phyloP scores from a whole-genome alignment of 345 rosid species.

The Eucalyptus virginea region DNA sequence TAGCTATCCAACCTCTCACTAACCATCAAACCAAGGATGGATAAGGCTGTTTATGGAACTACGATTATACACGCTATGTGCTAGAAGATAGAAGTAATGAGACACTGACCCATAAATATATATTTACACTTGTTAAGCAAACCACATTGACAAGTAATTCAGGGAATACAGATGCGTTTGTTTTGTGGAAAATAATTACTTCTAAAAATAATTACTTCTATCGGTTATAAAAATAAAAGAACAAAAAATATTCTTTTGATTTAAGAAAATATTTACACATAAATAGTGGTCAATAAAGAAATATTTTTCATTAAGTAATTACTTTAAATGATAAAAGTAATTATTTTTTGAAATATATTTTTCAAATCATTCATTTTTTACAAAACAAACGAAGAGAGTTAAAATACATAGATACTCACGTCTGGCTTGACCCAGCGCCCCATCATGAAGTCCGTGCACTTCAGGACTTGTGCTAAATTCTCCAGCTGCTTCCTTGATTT shows the following conservation, averaged over 20 bases:
- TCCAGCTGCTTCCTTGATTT: neutral
- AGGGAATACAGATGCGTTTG: rapidly evolving
- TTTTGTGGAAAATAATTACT: neutral
- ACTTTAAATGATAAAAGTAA: rapidly evolving
- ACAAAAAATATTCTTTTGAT: neutral
- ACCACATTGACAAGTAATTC: neutral
- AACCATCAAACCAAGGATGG: neutral
- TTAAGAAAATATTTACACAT: neutral
- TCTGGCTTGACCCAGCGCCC: slow-evolving; percentile 77
- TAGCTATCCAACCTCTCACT: neutral
- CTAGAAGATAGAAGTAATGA: neutral
- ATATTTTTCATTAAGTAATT: neutral
- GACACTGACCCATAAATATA: neutral
- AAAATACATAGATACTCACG: slow-evolving; percentile 6
- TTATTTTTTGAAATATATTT: neutral
- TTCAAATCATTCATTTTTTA: neutral
- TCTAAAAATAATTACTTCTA: rapidly evolving
- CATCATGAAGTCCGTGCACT: slow-evolving; percentile 6
- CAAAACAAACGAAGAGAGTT: neutral
- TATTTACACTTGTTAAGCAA: neutral
- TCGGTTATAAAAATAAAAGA: neutral
- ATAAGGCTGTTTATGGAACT: neutral
- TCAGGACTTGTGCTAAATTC: neutral
- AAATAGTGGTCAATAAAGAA: neutral
- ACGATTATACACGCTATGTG: neutral